Percentiles rank a stretch among this genome's conserved stretches.
Conservation (phyloP, 2,329 filamentous ascomycete genomes). For the Pseudogymnoascus sp. region DNA sequence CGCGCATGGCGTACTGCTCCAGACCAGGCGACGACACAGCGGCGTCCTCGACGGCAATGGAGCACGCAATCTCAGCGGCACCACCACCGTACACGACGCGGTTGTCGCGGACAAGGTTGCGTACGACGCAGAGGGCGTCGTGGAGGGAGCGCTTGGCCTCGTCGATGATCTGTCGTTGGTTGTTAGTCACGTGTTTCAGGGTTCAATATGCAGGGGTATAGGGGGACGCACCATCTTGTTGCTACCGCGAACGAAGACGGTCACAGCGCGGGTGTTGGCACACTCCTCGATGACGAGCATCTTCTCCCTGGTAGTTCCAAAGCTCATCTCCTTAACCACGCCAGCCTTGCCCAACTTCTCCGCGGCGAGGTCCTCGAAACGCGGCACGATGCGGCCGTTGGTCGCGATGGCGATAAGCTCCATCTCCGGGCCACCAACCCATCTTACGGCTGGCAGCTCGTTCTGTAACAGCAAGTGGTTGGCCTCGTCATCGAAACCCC, state of each 20-base stretch:
- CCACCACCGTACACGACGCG: slow-evolving; percentile 96
- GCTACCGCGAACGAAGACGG: slow-evolving; percentile 90
- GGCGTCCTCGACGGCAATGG: slow-evolving; percentile 88
- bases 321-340: slow-evolving; percentile 87
- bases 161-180: slow-evolving; percentile 72
- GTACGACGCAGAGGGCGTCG: slow-evolving; percentile 93
- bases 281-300: slow-evolving; percentile 99
- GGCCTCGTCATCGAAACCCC: slow-evolving; percentile 98
- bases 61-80: slow-evolving; percentile 95
- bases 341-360: slow-evolving; percentile 90
- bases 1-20: slow-evolving; percentile 98
- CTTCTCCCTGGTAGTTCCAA: slow-evolving; percentile 96
- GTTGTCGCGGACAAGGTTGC: slow-evolving; percentile 93
- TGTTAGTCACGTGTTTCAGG: slow-evolving; percentile 19
- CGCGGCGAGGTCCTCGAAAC: slow-evolving; percentile 87
- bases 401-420: slow-evolving; percentile 98
- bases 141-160: slow-evolving; percentile 97
- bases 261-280: slow-evolving; percentile 93
- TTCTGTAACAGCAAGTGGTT: slow-evolving; percentile 97
- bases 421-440: slow-evolving; percentile 97
- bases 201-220: slow-evolving; percentile 5
- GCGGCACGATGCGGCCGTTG: slow-evolving; percentile 92
- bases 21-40: slow-evolving; percentile 93
- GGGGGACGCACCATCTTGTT: slow-evolving; percentile 84
- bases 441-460: slow-evolving; percentile 88